These are phyloP conservation scores for Talaromyces stipitatus DNA, from an alignment of 495 filamentous ascomycete species.

Conservation along the genomic window DNA sequence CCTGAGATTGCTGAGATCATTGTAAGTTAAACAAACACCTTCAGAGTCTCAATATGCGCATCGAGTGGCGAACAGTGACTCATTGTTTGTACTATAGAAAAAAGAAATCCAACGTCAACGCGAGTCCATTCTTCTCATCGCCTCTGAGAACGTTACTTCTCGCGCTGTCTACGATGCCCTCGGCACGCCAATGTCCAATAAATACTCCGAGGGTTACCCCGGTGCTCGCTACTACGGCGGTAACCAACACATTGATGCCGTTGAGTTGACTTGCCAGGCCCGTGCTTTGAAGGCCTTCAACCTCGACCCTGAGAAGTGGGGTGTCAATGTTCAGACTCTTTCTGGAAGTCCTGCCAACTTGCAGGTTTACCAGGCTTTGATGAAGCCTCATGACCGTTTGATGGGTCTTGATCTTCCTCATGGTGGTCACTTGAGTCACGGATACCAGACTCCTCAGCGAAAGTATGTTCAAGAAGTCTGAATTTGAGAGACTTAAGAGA, in stretches of 20 bases:
- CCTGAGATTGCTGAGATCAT: conserved; percentile 10
- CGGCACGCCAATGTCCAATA: conserved; percentile 97
- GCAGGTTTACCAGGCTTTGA: conserved; percentile 87
- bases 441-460: conserved; percentile 95
- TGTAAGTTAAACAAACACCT: no score
- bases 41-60: background rate
- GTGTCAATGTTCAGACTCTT: conserved; percentile 93
- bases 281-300: conserved; percentile 83
- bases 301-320: conserved; percentile 81
- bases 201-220: conserved; percentile 98
- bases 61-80: background rate
- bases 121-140: conserved; percentile 97
- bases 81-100: background rate
- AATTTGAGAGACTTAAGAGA: background rate
- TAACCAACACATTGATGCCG: conserved; percentile 89
- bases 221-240: conserved; percentile 96
- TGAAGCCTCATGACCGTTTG: conserved; percentile 86
- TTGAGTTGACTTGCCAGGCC: conserved; percentile 82
- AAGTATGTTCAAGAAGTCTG: conserved; percentile 35
- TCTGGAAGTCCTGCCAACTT: conserved; percentile 95
- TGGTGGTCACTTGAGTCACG: conserved; percentile 93
- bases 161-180: conserved; percentile 94
- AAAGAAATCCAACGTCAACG: conserved; percentile 58
- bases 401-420: conserved; percentile 98
- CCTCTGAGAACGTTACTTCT: conserved; percentile 98